phyloP scores from a whole-genome alignment of 1,139 yeast species.

The Scheffersomyces segobiensis region DNA sequence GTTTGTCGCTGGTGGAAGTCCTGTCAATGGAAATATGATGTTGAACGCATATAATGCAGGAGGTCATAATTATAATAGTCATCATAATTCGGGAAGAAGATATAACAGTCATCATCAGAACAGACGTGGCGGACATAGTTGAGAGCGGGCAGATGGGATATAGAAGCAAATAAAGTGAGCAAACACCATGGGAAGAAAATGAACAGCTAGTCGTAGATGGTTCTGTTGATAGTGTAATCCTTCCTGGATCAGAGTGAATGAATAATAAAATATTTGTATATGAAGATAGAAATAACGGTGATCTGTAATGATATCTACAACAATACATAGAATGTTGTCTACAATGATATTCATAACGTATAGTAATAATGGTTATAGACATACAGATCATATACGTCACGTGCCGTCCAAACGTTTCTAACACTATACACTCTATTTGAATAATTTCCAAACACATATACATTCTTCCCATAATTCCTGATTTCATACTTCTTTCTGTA shows the following conservation, averaged over 20 bases:
- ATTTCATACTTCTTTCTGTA: background rate
- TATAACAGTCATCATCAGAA: slow-evolving; percentile 5
- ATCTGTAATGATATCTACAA: background rate
- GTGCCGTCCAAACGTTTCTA: background rate
- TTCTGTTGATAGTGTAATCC: background rate
- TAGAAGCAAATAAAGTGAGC: background rate
- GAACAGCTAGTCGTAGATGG: background rate
- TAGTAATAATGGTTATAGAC: background rate
- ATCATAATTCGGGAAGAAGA: slow-evolving; percentile 12
- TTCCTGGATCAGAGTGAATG: background rate
- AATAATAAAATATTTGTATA: background rate
- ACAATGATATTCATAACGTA: background rate
- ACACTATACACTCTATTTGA: background rate
- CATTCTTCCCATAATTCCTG: background rate
- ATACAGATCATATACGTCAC: background rate
- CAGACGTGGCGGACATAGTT: slow-evolving; percentile 12
- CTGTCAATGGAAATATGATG: slow-evolving; percentile 28
- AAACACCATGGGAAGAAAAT: background rate
- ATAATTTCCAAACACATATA: background rate
- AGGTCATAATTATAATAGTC: slow-evolving; percentile 9
- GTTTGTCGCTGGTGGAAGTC: slow-evolving; percentile 35
- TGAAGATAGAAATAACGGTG: background rate
- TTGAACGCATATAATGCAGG: slow-evolving; percentile 14
- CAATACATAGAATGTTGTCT: background rate
- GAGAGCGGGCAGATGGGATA: background rate